Conservation (phyloP, 306 rosid genomes). For the Medicago ruthenica region DNA sequence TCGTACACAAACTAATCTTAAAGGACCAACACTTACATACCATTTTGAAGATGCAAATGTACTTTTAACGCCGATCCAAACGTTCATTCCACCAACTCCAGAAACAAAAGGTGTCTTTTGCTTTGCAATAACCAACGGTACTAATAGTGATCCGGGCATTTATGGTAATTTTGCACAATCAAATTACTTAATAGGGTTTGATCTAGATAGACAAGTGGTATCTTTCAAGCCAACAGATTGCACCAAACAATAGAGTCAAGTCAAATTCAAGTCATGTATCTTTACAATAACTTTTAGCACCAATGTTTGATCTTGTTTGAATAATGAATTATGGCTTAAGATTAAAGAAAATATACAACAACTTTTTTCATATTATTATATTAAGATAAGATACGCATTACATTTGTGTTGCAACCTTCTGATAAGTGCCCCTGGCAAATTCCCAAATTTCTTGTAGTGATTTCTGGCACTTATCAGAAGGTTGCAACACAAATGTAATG, state of each 20-base stretch:
- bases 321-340: neutral
- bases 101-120: slow-evolving; percentile 46
- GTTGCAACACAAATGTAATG: too few species aligned
- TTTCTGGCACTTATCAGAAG: too few species aligned
- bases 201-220: slow-evolving; percentile 34
- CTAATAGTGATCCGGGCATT: neutral
- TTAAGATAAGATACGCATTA: neutral
- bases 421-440: too few species aligned
- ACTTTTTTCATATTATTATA: neutral
- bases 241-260: neutral
- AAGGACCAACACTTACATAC: neutral
- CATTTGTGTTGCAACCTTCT: neutral
- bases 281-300: neutral
- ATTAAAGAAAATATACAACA: neutral
- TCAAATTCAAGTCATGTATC: neutral
- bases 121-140: slow-evolving; percentile 1
- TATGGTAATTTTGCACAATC: slow-evolving; percentile 54
- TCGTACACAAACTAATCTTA: slow-evolving; percentile 21
- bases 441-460: too few species aligned
- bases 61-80: slow-evolving; percentile 13
- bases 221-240: slow-evolving; percentile 23
- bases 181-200: slow-evolving; percentile 56
- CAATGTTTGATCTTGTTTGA: neutral
- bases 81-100: slow-evolving; percentile 45
- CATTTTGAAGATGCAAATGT: slow-evolving; percentile 20